phyloP scores from a whole-genome alignment of 2,329 filamentous ascomycete species.

The Fusarium citri region DNA sequence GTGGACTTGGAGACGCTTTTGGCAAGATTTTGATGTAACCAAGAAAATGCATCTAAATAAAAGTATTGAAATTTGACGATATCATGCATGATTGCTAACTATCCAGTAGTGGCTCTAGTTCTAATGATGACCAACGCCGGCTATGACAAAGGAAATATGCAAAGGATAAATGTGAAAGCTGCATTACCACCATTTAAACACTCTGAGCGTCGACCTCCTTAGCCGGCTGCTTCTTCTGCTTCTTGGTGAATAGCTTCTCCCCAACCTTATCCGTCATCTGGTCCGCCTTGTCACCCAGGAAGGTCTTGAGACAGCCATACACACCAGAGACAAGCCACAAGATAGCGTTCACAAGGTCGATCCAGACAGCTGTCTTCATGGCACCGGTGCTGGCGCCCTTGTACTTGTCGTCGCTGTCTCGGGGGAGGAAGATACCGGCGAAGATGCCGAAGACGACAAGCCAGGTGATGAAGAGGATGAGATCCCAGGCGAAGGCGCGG shows the following conservation, averaged over 20 bases:
- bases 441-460: conserved; percentile 78
- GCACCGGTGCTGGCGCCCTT: conserved; percentile 55
- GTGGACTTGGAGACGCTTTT: conserved; percentile 43
- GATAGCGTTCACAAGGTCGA: conserved; percentile 74
- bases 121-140: conserved; percentile 16
- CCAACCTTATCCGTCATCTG: conserved; percentile 53
- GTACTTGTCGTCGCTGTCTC: conserved; percentile 64
- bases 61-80: not conserved
- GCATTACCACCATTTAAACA: conserved; percentile 34
- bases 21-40: conserved; percentile 43
- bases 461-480: conserved; percentile 64
- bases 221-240: conserved; percentile 47
- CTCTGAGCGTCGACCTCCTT: conserved; percentile 46
- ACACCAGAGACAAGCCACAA: conserved; percentile 69
- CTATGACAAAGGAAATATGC: conserved; percentile 24
- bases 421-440: conserved; percentile 74
- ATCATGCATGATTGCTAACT: not conserved
- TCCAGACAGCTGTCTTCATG: conserved; percentile 80
- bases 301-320: conserved; percentile 57
- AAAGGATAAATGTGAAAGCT: not conserved
- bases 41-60: not conserved
- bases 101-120: conserved; percentile 9
- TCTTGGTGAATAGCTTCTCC: conserved; percentile 54
- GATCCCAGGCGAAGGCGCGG: conserved; percentile 59
- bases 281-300: conserved; percentile 56